A percentile compares a stretch with the other conserved stretches of the same genome.
Conservation (phyloP, 805 yeast species). For the Spencermartinsiella europaea region DNA sequence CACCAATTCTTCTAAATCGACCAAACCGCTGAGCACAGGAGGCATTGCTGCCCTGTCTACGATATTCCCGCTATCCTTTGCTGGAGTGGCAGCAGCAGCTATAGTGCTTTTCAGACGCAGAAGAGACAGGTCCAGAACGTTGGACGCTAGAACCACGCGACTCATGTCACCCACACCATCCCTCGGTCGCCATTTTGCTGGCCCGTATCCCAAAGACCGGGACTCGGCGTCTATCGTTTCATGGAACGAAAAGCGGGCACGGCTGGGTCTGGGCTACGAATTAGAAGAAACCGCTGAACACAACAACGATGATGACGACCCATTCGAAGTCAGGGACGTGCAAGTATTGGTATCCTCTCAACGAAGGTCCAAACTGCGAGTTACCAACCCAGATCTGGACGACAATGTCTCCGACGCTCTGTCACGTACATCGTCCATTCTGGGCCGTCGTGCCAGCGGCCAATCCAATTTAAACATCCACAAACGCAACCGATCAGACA, state of each 20-base stretch:
- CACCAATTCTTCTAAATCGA: constrained; percentile 15
- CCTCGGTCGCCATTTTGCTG: constrained; percentile 8
- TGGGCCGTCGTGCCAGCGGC: background rate
- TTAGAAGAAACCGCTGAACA: constrained; percentile 6
- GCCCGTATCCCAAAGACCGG: constrained; percentile 4
- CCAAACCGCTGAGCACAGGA: constrained; percentile 29
- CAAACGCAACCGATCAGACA: constrained; percentile 10
- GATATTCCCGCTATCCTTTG: constrained; percentile 39
- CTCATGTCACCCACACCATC: constrained; percentile 16
- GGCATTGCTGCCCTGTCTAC: constrained; percentile 44
- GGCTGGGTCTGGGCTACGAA: constrained; percentile 9
- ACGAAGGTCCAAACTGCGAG: constrained; percentile 53
- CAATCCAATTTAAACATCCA: constrained; percentile 5
- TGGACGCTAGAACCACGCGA: constrained; percentile 4
- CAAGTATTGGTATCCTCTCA: constrained; percentile 67
- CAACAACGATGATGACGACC: constrained; percentile 26
- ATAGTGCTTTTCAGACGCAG: constrained; percentile 24
- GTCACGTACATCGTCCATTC: background rate
- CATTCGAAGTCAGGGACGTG: constrained; percentile 53
- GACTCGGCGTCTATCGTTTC: constrained; percentile 21
- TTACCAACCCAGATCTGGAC: constrained; percentile 54
- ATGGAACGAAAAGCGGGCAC: constrained; percentile 22
- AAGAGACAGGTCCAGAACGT: background rate
- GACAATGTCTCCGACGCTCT: background rate
- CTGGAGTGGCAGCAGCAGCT: constrained; percentile 31